Base-by-base conservation (phyloP, 2,329 filamentous ascomycete species). In the Ophiostoma perfectum region DNA sequence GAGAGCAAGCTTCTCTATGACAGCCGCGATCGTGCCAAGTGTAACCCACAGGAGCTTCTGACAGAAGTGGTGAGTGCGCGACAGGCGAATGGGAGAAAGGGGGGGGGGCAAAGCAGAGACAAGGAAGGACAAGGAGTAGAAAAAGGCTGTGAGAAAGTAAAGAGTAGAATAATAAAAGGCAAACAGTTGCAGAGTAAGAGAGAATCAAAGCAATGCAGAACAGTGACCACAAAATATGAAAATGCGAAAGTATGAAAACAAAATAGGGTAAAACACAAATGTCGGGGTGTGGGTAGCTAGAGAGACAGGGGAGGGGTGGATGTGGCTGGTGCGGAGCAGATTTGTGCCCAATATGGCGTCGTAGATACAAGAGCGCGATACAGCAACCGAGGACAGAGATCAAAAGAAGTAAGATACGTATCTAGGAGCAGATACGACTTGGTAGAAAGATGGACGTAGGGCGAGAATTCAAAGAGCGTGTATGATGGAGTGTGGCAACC, bases 11-110 rank as follows among this genome's bases (percentile, higher is more conserved):
- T 60, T 38, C 39, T 36, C 39, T 38, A 12, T 60, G 55, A 60
- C 55, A 60, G 55, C 55, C 55, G 55, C 55, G 36, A 60, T 16
- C 55, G 14, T 58, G 27, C 9, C 18, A 58, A 62, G 55, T 38
- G 55, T 62, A 62, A 62, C 49, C 49, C 49, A 55, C 49, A 41
- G 11, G 8, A 65, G 45, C 18, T 16, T 27, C 63, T n/a, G 11
- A 47, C 42, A 47, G n/a, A 36, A 27, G 42, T 12, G 27, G n/a
- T 45, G 41, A 64, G 14, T 64, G 41, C 41, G 47, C 27, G 14
- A 11, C 36, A 9, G 7, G 11, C n/a, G 7, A 41, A 9, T n/a
- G 27, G 8, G 5, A 18, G 18, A 55, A 55, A 55, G 49, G 27
- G 49, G 49, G 49, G 8, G 49, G 16, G 45, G 45, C 45, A 14